Evolutionary conservation across 495 filamentous ascomycete genomes (phyloP).

Genomic region (Penicillium paxilli): DNA sequence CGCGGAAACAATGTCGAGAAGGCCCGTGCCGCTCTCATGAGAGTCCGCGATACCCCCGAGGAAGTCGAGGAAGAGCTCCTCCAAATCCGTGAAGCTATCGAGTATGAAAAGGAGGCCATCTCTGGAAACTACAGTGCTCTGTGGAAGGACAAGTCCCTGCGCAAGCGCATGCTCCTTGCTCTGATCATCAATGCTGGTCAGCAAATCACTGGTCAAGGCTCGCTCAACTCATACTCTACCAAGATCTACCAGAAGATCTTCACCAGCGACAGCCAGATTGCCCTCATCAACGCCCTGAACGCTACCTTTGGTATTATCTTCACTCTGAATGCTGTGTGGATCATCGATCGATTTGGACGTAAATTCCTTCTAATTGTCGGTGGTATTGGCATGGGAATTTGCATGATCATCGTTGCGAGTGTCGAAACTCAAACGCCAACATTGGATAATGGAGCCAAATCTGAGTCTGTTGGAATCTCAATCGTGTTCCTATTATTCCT

Average conservation of each 20-base stretch:
- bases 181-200: slow-evolving; percentile 61
- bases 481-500: slow-evolving; percentile 64
- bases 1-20: slow-evolving; percentile 53
- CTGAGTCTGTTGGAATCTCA: slow-evolving; percentile 58
- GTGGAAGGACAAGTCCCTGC: slow-evolving; percentile 61
- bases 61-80: slow-evolving; percentile 60
- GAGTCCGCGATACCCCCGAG: slow-evolving; percentile 56
- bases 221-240: slow-evolving; percentile 63
- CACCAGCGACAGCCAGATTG: slow-evolving; percentile 50
- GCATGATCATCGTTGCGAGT: slow-evolving; percentile 65
- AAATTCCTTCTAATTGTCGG: slow-evolving; percentile 67
- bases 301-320: slow-evolving; percentile 69
- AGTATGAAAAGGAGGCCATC: slow-evolving; percentile 63
- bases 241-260: slow-evolving; percentile 68
- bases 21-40: slow-evolving; percentile 47
- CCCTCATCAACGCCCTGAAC: slow-evolving; percentile 66
- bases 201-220: slow-evolving; percentile 62
- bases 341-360: slow-evolving; percentile 67
- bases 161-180: slow-evolving; percentile 56
- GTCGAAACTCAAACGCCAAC: slow-evolving; percentile 61
- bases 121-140: slow-evolving; percentile 54
- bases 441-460: slow-evolving; percentile 45
- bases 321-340: slow-evolving; percentile 71
- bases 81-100: slow-evolving; percentile 58
- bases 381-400: slow-evolving; percentile 69